These are phyloP conservation scores for Sphaerulina vaccinii DNA, from an alignment of 2,329 filamentous ascomycete species.

Conservation along the genomic window DNA sequence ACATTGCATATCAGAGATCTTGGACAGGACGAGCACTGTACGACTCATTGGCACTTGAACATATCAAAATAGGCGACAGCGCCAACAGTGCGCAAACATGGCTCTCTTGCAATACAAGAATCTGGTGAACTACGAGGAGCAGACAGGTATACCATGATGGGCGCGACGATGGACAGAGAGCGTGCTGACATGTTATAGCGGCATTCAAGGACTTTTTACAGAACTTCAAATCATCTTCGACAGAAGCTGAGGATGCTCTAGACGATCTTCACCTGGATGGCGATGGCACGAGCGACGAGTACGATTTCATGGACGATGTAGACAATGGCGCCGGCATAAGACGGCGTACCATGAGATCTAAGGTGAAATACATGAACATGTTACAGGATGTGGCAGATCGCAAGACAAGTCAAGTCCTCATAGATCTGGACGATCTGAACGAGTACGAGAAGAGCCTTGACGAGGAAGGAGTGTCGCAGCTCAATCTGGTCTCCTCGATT, in stretches of 20 bases:
- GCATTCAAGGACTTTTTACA: constrained; percentile 85
- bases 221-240: constrained; percentile 80
- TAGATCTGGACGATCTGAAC: constrained; percentile 86
- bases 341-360: constrained; percentile 46
- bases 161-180: constrained; percentile 17
- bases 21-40: neutral
- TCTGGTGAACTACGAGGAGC: constrained; percentile 82
- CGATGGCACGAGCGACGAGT: constrained; percentile 82
- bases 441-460: constrained; percentile 74
- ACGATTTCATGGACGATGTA: constrained; percentile 86
- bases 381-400: constrained; percentile 86
- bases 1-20: neutral
- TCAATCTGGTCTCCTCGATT: constrained; percentile 78
- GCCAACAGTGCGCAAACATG: constrained; percentile 56
- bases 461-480: constrained; percentile 49
- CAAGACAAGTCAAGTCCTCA: constrained; percentile 69
- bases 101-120: constrained; percentile 77
- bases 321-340: constrained; percentile 41
- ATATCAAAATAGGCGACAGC: neutral
- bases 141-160: constrained; percentile 61
- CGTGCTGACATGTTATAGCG: constrained; percentile 50
- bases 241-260: constrained; percentile 74
- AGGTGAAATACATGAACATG: constrained; percentile 84
- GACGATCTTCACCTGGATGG: constrained; percentile 83
- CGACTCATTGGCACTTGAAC: neutral